Percentiles rank a stretch among this genome's conserved stretches.
phyloP scores from a whole-genome alignment of 2,329 filamentous ascomycete species.

The Botryotinia calthae region DNA sequence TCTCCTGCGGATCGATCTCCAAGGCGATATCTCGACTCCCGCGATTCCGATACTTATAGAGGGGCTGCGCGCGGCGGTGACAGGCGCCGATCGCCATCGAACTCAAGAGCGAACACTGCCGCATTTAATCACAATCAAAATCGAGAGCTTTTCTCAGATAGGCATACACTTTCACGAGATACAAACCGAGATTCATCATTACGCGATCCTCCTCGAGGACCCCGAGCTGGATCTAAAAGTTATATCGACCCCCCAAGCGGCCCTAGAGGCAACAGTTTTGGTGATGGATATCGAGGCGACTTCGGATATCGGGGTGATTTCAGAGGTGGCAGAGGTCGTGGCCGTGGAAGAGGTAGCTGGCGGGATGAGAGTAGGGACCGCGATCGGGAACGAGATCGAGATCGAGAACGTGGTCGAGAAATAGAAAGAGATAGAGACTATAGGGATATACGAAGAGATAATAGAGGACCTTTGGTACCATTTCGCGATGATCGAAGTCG shows the following conservation, averaged over 20 bases:
- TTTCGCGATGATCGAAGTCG: conserved; percentile 24
- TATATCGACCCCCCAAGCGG: conserved; percentile 59
- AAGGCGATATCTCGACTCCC: conserved; percentile 19
- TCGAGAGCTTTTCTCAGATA: conserved; percentile 18
- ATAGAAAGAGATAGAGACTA: conserved; percentile 49
- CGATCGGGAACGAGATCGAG: conserved; percentile 60
- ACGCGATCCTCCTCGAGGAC: conserved; percentile 76
- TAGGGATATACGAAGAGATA: conserved; percentile 40
- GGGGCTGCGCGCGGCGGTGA: conserved; percentile 34
- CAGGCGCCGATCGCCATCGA: conserved; percentile 47
- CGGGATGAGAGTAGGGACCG: conserved; percentile 58
- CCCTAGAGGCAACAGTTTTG: conserved; percentile 65
- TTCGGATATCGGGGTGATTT: conserved; percentile 52
- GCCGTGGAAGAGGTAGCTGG: conserved; percentile 36
- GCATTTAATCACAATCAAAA: conserved; percentile 16
- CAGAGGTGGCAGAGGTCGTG: conserved; percentile 56
- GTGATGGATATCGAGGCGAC: conserved; percentile 58
- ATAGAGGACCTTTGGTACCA: conserved; percentile 10
- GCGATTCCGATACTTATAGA: conserved; percentile 29
- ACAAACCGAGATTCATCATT: conserved; percentile 42
- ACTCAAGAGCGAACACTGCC: conserved; percentile 38
- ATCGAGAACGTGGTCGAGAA: conserved; percentile 54
- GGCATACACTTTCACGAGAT: conserved; percentile 26
- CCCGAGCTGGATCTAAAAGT: conserved; percentile 59
- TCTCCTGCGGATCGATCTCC: conserved; percentile 21